These are phyloP conservation scores for Thelonectria olida DNA, from an alignment of 2,329 filamentous ascomycete genomes.

Conservation along the genomic window DNA sequence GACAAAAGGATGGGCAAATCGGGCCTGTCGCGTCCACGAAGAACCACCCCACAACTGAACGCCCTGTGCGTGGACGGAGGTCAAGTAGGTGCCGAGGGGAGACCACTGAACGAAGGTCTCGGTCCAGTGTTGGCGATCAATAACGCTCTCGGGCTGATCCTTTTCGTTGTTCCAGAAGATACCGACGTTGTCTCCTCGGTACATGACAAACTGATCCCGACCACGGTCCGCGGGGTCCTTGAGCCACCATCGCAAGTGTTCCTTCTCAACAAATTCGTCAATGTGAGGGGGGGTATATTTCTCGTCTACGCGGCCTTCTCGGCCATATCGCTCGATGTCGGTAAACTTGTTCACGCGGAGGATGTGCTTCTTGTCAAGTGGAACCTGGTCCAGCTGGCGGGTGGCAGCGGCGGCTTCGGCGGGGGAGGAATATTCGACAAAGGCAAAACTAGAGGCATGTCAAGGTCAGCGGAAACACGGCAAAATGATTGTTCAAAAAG, in stretches of 20 bases:
- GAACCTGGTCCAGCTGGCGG: conserved; percentile 84
- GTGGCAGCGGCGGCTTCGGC: conserved; percentile 90
- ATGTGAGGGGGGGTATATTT: conserved; percentile 85
- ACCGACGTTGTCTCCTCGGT: conserved; percentile 88
- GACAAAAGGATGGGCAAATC: conserved; percentile 94
- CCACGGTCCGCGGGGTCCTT: conserved; percentile 81
- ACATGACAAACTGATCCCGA: conserved; percentile 96
- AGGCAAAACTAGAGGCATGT: conserved; percentile 76
- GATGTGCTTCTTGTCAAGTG: conserved; percentile 96
- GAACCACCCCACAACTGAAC: conserved; percentile 96
- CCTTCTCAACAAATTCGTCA: conserved; percentile 87
- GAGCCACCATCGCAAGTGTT: conserved; percentile 94
- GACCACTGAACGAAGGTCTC: conserved; percentile 99
- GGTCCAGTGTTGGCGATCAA: conserved; percentile 96
- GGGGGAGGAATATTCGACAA: conserved; percentile 93
- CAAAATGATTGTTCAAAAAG: not conserved
- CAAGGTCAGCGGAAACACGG: conserved; percentile 20
- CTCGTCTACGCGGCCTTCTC: conserved; percentile 92
- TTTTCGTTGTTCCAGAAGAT: conserved; percentile 99
- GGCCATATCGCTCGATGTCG: conserved; percentile 94
- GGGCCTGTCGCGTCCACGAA: conserved; percentile 88
- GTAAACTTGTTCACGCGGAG: conserved; percentile 97
- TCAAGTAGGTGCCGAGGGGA: conserved; percentile 90
- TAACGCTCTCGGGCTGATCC: conserved; percentile 85
- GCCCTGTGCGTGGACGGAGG: conserved; percentile 94